Evolutionary conservation across 2,329 filamentous ascomycete genomes (phyloP).

Genomic region (Coleophoma cylindrospora): DNA sequence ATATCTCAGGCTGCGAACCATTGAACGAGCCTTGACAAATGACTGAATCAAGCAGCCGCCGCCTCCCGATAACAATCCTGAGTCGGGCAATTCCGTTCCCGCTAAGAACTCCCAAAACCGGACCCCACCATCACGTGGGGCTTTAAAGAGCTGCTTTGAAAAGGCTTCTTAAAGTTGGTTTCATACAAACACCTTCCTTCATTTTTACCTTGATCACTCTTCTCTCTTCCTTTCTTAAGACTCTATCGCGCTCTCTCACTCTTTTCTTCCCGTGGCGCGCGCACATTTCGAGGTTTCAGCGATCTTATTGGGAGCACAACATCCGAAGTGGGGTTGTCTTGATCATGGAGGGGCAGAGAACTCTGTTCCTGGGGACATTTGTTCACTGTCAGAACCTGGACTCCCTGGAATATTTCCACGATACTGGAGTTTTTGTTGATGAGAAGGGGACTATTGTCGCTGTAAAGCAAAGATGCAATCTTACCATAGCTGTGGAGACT

Average conservation of each 20-base stretch:
- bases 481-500: slow-evolving; percentile 27
- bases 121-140: neutral
- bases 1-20: too few relatives aligned
- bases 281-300: too few relatives aligned
- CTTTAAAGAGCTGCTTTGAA: neutral
- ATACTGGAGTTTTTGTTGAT: slow-evolving; percentile 44
- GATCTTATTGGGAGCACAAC: too few relatives aligned
- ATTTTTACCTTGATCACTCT: neutral
- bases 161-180: neutral
- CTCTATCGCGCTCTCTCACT: neutral
- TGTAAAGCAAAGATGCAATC: slow-evolving; percentile 15
- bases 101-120: neutral
- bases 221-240: neutral
- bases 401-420: slow-evolving; percentile 41
- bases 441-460: slow-evolving; percentile 43
- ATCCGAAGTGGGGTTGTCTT: too few relatives aligned
- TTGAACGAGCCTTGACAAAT: too few relatives aligned
- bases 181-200: neutral
- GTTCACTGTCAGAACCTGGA: slow-evolving; percentile 46
- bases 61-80: neutral
- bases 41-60: neutral
- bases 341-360: slow-evolving; percentile 8
- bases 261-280: too few relatives aligned
- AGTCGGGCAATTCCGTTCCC: neutral
- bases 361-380: slow-evolving; percentile 56